Conservation (phyloP, 2,329 filamentous ascomycete genomes). For the Hymenoscyphus repandus region DNA sequence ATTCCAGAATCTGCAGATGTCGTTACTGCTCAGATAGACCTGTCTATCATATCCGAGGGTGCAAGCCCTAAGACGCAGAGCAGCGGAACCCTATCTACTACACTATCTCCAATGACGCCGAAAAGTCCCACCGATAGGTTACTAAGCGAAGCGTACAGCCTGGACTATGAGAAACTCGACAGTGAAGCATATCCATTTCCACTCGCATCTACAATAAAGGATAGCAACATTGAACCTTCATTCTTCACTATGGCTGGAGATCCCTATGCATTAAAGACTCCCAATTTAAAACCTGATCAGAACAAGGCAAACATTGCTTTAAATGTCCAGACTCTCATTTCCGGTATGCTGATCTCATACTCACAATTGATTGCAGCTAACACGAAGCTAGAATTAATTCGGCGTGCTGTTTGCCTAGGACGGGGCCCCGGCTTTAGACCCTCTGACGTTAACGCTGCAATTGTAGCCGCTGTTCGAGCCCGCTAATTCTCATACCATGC, state of each 20-base stretch:
- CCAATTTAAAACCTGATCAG: not conserved
- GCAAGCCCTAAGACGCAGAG: conserved; percentile 9
- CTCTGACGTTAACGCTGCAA: conserved; percentile 30
- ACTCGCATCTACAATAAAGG: conserved; percentile 4
- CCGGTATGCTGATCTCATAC: conserved; percentile 24
- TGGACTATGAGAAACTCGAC: conserved; percentile 12
- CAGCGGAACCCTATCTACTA: conserved; percentile 12
- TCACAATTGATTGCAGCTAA: not conserved
- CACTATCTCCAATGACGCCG: conserved; percentile 20
- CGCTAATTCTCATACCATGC: not conserved
- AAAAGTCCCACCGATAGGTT: conserved; percentile 12
- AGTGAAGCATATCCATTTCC: conserved; percentile 20
- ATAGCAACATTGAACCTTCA: conserved; percentile 17
- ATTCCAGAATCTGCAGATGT: conserved; percentile 58
- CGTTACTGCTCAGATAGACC: conserved; percentile 52
- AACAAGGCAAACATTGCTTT: conserved; percentile 25
- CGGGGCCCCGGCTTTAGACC: conserved; percentile 29
- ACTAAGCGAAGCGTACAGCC: conserved; percentile 1
- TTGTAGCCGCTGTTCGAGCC: conserved; percentile 22
- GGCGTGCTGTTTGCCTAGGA: conserved; percentile 28
- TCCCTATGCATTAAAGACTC: not conserved
- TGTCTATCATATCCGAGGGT: conserved; percentile 13
- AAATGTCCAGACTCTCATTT: conserved; percentile 28
- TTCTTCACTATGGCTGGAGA: conserved; percentile 13
- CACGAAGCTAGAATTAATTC: conserved; percentile 23